These are phyloP conservation scores for Eucalyptus urophylla DNA, from an alignment of 345 rosid genomes.

Conservation along the genomic window DNA sequence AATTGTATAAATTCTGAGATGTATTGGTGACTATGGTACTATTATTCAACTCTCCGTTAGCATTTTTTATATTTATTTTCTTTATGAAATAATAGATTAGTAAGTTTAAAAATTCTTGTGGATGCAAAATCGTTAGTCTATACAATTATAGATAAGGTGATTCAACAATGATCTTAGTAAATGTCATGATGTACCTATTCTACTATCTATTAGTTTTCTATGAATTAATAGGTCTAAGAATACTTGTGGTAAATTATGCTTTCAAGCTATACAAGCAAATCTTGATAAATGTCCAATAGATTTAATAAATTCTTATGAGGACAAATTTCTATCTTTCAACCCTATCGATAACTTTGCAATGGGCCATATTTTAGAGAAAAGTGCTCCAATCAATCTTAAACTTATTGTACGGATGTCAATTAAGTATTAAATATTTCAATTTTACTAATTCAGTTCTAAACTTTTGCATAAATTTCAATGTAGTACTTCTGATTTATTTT, in stretches of 20 bases:
- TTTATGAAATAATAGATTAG: too few relatives aligned
- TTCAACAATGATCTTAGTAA: background rate
- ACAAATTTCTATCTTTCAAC: background rate
- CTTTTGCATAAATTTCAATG: background rate
- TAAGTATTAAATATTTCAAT: background rate
- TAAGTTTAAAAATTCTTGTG: background rate
- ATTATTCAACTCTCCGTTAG: too few relatives aligned
- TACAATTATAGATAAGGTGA: background rate
- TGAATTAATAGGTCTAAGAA: background rate
- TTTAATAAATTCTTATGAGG: background rate
- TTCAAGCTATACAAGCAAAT: background rate
- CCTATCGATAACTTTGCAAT: background rate
- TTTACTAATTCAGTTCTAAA: too few relatives aligned
- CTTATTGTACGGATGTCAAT: background rate
- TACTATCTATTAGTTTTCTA: background rate
- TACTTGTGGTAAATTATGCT: background rate
- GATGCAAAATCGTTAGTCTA: background rate
- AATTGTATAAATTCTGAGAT: background rate
- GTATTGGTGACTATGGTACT: background rate
- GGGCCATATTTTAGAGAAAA: background rate
- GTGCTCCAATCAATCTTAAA: background rate
- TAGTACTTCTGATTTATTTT: too few relatives aligned
- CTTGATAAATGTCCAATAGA: background rate
- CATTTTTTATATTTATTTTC: too few relatives aligned
- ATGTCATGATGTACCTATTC: background rate